Conservation (phyloP, 2,329 filamentous ascomycete species). For the Colletotrichum sp. region DNA sequence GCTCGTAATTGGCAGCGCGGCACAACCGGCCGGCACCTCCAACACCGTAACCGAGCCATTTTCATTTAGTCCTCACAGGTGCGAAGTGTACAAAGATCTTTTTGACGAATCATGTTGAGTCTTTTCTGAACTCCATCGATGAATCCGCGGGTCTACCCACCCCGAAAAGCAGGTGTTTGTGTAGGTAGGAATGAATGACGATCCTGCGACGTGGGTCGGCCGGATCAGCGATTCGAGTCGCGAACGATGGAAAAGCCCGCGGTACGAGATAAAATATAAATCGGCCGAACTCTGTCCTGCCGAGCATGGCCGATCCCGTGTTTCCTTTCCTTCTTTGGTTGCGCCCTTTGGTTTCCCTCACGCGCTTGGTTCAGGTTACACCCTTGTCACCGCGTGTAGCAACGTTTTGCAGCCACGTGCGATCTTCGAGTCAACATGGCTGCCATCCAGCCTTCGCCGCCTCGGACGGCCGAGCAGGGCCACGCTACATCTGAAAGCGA, state of each 20-base stretch:
- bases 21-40: not conserved
- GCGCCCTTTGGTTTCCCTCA: not conserved
- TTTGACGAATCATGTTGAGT: conserved; percentile 16
- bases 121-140: not conserved
- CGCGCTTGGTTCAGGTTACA: not conserved
- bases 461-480: not conserved
- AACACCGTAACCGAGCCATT: not conserved
- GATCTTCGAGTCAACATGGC: not conserved
- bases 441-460: not conserved
- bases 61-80: not conserved
- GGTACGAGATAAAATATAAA: conserved; percentile 9
- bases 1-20: not conserved
- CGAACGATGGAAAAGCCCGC: not conserved
- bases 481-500: not conserved
- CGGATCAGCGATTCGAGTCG: not conserved
- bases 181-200: not conserved
- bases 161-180: not conserved
- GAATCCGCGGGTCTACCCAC: not conserved
- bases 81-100: not conserved
- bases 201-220: conserved; percentile 4
- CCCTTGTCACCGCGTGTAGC: not conserved
- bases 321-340: not conserved
- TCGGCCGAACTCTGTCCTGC: not conserved
- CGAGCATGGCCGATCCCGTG: not conserved
- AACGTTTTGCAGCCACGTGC: not conserved